Conservation (phyloP, 495 filamentous ascomycete species). For the Penicillium samsonianum region DNA sequence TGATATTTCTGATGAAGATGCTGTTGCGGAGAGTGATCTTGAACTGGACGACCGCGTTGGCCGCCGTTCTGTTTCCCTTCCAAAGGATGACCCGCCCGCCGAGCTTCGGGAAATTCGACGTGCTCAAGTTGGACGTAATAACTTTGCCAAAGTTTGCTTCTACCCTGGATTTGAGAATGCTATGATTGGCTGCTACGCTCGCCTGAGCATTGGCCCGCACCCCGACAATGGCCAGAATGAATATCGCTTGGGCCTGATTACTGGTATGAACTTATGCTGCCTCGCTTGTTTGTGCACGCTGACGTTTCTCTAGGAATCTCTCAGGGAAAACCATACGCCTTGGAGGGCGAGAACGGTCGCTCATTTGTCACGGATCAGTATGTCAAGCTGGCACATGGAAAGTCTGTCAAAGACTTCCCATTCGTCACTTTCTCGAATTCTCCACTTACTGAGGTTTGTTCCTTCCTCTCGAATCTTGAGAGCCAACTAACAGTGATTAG, state of each 20-base stretch:
- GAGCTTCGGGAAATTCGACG: constrained; percentile 80
- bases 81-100: constrained; percentile 61
- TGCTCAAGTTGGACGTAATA: constrained; percentile 74
- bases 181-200: constrained; percentile 75
- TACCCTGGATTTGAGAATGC: constrained; percentile 83
- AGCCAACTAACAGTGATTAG: constrained; percentile 47
- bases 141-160: constrained; percentile 85
- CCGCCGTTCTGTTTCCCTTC: constrained; percentile 41
- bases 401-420: constrained; percentile 73
- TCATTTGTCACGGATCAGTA: constrained; percentile 76
- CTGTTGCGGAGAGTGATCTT: constrained; percentile 76
- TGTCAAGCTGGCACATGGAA: constrained; percentile 70
- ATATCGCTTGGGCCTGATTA: constrained; percentile 86
- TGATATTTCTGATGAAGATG: constrained; percentile 60
- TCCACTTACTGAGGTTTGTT: constrained; percentile 67
- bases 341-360: constrained; percentile 69
- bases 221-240: constrained; percentile 64
- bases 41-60: constrained; percentile 64
- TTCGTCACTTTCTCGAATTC: constrained; percentile 82
- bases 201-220: constrained; percentile 76
- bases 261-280: constrained; percentile 55
- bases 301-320: constrained; percentile 62
- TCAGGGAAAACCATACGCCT: constrained; percentile 75
- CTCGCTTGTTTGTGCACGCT: constrained; percentile 25
- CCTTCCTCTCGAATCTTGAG: neutral